Evolutionary conservation across 257 asterid genomes (phyloP), one percentile per base, ranked within the genome.

Genomic region (Paraleonurus japonicus): DNA sequence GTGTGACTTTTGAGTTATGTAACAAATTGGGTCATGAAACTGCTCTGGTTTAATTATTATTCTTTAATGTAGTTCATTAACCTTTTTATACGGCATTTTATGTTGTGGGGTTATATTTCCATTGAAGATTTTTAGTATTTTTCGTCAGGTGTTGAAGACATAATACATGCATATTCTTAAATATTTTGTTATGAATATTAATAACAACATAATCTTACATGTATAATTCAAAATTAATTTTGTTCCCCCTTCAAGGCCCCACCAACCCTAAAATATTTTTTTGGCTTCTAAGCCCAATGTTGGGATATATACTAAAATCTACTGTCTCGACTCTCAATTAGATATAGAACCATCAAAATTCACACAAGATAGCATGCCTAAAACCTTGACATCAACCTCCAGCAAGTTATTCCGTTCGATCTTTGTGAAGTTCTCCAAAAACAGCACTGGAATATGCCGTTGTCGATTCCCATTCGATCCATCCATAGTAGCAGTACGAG

Each of bases 1-100:
- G 50, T 74, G 24, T 71, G 68, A 32, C 32, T 43, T n/a, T 60
- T n/a, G 13, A 24, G 51, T 50, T 62, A 39, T 63, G 67, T 75
- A 62, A 47, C 75, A 67, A 72, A 35, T 48, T 17, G 58, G 37
- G 50, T 32, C 7, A 58, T 64, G 64, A 59, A 66, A 57, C 20
- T 50, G 37, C 17, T 61, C 47, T 27, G 37, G 67, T 59, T 16
- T 77, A 39, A 2, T 15, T 51, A 32, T 71, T 71, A 61, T 74
- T 75, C 78, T 78, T 81, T 62, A 17, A 54, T 75, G 47, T 33
- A 43, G 78, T 26, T 71, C 65, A 55, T 55, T 35, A 24, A 76
- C 76, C 15, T 26, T 69, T 69, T 61, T 12, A 33, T 17, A 53
- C 39, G 66, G 61, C 54, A 10, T 26, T 12, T 4, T 47, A 22